These are phyloP conservation scores for Phytopythium oedochilum DNA, from an alignment of 352 stramenopile species.

Conservation along the genomic window DNA sequence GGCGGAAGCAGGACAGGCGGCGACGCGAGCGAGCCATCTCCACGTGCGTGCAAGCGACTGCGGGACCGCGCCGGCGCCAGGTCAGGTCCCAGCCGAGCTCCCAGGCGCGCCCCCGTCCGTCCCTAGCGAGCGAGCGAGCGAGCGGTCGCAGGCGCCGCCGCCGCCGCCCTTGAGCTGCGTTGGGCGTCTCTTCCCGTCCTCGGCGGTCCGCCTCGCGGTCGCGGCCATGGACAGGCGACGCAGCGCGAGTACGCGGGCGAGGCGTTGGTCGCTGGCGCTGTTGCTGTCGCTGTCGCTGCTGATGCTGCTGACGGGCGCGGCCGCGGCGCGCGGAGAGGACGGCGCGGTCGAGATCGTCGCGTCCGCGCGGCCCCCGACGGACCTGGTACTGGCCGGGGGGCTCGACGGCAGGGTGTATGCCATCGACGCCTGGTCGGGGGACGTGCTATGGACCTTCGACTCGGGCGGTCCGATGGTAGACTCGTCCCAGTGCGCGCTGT, in stretches of 20 bases:
- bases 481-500: slow-evolving; percentile 36
- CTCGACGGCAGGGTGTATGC: slow-evolving; percentile 75
- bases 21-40: background rate
- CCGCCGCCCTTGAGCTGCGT: too few species aligned
- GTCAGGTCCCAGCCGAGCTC: background rate
- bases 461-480: slow-evolving; percentile 80
- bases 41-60: background rate
- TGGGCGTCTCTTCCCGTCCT: too few species aligned
- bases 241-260: too few species aligned
- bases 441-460: slow-evolving; percentile 80
- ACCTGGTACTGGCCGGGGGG: slow-evolving; percentile 66
- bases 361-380: slow-evolving; percentile 4
- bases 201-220: too few species aligned
- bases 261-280: background rate
- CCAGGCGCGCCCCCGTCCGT: background rate
- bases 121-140: background rate
- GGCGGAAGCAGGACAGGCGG: background rate
- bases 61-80: background rate
- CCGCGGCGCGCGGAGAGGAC: background rate
- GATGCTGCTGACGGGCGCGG: background rate
- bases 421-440: slow-evolving; percentile 72
- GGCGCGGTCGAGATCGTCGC: background rate
- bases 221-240: too few species aligned
- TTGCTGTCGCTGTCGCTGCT: background rate
- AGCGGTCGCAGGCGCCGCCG: background rate